phyloP scores from a whole-genome alignment of 805 yeast genomes.

The Saccharomycopsis selenospora region DNA sequence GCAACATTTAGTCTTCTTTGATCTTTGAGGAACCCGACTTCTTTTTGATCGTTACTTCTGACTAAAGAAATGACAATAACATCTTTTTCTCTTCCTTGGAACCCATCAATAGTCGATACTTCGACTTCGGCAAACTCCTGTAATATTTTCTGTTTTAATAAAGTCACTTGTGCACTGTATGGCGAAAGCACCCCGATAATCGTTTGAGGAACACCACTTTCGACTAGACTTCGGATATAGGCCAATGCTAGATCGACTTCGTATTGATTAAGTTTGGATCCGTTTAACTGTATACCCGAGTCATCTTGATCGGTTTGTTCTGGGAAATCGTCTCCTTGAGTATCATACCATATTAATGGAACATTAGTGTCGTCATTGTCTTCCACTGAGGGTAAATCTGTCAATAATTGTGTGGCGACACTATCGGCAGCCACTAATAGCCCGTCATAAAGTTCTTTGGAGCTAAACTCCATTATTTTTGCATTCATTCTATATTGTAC shows the following conservation, averaged over 20 bases:
- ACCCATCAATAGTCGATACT: slow-evolving; percentile 89
- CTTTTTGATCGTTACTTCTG: slow-evolving; percentile 61
- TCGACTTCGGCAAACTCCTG: slow-evolving; percentile 44
- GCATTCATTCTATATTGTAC: slow-evolving; percentile 86
- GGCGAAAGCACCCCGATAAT: slow-evolving; percentile 87
- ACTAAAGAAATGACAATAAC: slow-evolving; percentile 75
- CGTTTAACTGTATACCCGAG: slow-evolving; percentile 24
- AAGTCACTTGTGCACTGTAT: slow-evolving; percentile 76
- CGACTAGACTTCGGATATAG: slow-evolving; percentile 48
- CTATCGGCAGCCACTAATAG: slow-evolving; percentile 53
- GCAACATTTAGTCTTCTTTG: slow-evolving; percentile 84
- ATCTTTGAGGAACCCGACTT: slow-evolving; percentile 79
- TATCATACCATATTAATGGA: slow-evolving; percentile 78
- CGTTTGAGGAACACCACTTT: slow-evolving; percentile 43
- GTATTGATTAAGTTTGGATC: slow-evolving; percentile 70
- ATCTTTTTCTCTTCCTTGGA: slow-evolving; percentile 94
- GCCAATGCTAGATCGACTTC: slow-evolving; percentile 57
- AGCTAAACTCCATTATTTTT: slow-evolving; percentile 72
- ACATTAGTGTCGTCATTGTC: slow-evolving; percentile 47
- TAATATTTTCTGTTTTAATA: slow-evolving; percentile 42
- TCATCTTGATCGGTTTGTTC: slow-evolving; percentile 40
- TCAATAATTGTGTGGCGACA: slow-evolving; percentile 45
- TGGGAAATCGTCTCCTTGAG: slow-evolving; percentile 80
- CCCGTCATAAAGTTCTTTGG: slow-evolving; percentile 55
- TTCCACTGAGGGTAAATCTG: slow-evolving; percentile 46